These are phyloP conservation scores for Ulmus americana DNA, from an alignment of 331 rosid genomes.

Conservation along the genomic window DNA sequence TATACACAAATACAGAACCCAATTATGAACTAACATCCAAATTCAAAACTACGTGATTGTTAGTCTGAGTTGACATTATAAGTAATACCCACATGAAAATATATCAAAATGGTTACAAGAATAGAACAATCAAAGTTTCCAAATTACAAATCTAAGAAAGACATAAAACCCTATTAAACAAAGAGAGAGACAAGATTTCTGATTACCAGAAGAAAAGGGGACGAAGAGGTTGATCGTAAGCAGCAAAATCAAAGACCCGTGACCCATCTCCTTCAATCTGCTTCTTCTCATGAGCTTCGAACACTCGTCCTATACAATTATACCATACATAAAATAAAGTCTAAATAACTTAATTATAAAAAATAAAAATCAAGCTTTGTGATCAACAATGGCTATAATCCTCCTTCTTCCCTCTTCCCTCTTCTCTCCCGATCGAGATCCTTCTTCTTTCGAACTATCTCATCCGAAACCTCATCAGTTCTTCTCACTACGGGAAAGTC, in stretches of 20 bases:
- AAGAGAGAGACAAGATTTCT: background rate
- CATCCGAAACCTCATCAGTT: too few relatives aligned
- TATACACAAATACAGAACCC: background rate
- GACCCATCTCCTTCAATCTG: conserved; percentile 31
- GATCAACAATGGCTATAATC: too few relatives aligned
- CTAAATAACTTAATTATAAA: too few relatives aligned
- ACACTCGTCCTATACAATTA: background rate
- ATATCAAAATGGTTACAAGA: background rate
- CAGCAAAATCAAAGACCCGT: conserved; percentile 34
- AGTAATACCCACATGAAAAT: background rate
- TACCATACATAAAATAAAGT: background rate
- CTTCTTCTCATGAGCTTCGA: conserved; percentile 21
- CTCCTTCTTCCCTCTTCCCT: too few relatives aligned
- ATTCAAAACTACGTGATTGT: background rate
- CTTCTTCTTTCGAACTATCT: too few relatives aligned
- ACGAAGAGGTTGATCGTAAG: conserved; percentile 40
- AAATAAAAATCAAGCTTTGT: too few relatives aligned
- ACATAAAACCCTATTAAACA: conserved; percentile 16
- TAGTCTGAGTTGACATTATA: too few relatives aligned
- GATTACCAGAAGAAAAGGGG: conserved; percentile 49
- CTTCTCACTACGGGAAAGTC: too few relatives aligned
- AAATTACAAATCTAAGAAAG: conserved; percentile 5
- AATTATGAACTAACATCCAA: background rate
- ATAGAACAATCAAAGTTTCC: background rate
- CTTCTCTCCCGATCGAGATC: too few relatives aligned